phyloP scores from a whole-genome alignment of 2,329 filamentous ascomycete genomes.

The Stagonosporopsis tanaceti region DNA sequence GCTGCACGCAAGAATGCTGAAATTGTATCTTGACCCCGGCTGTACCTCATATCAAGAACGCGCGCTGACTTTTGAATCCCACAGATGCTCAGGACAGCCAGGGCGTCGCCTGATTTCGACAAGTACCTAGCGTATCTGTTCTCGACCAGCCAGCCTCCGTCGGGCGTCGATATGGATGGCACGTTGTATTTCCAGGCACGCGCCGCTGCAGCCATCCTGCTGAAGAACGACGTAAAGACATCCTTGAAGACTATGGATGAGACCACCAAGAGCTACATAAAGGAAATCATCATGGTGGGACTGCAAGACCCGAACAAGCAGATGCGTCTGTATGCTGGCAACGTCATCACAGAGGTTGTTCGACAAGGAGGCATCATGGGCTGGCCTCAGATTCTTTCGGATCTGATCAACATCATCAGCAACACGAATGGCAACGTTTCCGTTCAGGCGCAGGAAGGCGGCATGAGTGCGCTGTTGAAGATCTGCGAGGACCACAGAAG shows the following conservation, averaged over 20 bases:
- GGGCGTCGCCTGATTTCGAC: constrained; percentile 88
- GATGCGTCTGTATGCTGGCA: constrained; percentile 89
- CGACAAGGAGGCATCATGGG: constrained; percentile 82
- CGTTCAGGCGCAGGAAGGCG: constrained; percentile 83
- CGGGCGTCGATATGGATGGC: constrained; percentile 65
- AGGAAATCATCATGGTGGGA: constrained; percentile 77
- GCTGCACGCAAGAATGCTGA: constrained; percentile 88
- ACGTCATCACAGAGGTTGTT: constrained; percentile 92
- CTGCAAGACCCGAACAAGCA: constrained; percentile 82
- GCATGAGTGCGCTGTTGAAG: constrained; percentile 91
- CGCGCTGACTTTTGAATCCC: constrained; percentile 36
- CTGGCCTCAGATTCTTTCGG: constrained; percentile 89
- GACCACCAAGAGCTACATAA: constrained; percentile 77
- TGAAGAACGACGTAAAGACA: constrained; percentile 89
- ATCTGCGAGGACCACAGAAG: constrained; percentile 97
- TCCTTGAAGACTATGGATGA: constrained; percentile 80
- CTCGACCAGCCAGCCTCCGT: constrained; percentile 70
- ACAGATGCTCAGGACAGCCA: constrained; percentile 93
- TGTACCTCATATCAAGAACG: constrained; percentile 5
- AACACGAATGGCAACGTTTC: constrained; percentile 75
- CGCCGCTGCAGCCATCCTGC: constrained; percentile 87
- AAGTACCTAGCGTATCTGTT: constrained; percentile 96
- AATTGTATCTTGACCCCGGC: constrained; percentile 65
- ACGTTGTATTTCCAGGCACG: constrained; percentile 78
- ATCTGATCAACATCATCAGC: constrained; percentile 79